Conservation (phyloP, 202 grass and related monocot genomes). For the Panicum hallii region DNA sequence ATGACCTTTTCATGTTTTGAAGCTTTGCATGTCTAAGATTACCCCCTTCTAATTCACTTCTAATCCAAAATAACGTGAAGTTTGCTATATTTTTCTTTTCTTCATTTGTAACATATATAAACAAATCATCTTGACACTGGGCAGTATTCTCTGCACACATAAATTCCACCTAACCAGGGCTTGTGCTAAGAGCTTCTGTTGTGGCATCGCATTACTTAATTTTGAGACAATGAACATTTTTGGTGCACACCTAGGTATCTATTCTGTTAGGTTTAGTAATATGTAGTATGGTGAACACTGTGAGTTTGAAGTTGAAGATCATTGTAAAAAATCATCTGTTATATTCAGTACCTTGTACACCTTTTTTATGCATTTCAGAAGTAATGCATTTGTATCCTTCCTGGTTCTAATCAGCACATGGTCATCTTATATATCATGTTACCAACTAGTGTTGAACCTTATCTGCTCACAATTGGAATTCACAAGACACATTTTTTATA, state of each 20-base stretch:
- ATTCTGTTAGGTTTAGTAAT: not conserved
- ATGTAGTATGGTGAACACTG: not conserved
- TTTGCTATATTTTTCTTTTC: not conserved
- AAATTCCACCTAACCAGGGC: not conserved
- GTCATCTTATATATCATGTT: not conserved
- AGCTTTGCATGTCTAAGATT: not conserved
- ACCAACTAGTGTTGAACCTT: not conserved
- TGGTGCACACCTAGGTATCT: not conserved
- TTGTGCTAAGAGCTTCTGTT: not conserved
- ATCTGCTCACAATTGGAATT: not conserved
- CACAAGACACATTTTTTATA: not conserved
- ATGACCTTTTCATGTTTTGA: not conserved
- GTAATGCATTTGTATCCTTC: not conserved
- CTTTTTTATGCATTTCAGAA: not conserved
- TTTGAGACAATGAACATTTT: not conserved
- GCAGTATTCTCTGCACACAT: not conserved
- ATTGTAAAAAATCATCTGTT: not conserved
- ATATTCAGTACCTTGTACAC: not conserved
- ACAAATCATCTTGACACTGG: not conserved
- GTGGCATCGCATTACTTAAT: not conserved
- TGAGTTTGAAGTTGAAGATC: not conserved
- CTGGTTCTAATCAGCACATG: not conserved
- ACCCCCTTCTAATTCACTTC: not conserved
- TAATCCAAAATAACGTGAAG: not conserved
- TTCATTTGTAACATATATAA: not conserved